Evolutionary conservation across 78 protist species (phyloP), one percentile per base, ranked within the genome.

Genomic region (Dictyostelium brefeldianum): DNA sequence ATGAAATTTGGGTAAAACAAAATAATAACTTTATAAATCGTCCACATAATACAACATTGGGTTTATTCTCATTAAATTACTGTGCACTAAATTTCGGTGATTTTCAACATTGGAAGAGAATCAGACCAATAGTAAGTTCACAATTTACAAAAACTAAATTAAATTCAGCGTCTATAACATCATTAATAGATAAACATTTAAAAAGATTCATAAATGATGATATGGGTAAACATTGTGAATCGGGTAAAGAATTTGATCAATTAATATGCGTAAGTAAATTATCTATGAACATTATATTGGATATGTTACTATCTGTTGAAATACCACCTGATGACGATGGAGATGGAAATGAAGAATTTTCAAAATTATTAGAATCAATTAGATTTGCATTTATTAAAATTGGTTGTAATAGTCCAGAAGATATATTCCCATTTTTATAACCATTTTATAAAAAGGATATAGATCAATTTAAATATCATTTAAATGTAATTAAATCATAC

Each of bases 71-170:
- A n/a, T 15, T 18, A 1, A 50, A 53, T 56, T 83, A 31, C 43
- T 29, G 29, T 18, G 27, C 50, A 17, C n/a, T 83, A 0, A 43
- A 17, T 11, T 31, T 25, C 17, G 71, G 53, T 5, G 43, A 57
- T 48, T 31, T 53, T 70, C 31, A 29, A 15, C 0, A 50, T 25
- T 83, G 81, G 79, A 51, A 83, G 10, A 11, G 3, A 11, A 53
- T n/a, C 53, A 50, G 90, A 20, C 3, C 48, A 11, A 29, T 83
- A 20, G 73, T 54, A 5, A 50, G 80, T 14, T 29, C 56, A 20
- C 15, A 78, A 7, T 83, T 83, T 22, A 83, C 90, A 48, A 83
- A 83, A 25, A 83, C 90, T 4, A 83, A 83, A 43, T 31, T 83
- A 5, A 12, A n/a, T 15, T 69, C 69, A 14, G 2, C 14, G 50